A percentile compares a stretch with the other conserved stretches of the same genome.
These are phyloP conservation scores for Wilcoxina mikolae DNA, from an alignment of 495 filamentous ascomycete species.

Conservation along the genomic window DNA sequence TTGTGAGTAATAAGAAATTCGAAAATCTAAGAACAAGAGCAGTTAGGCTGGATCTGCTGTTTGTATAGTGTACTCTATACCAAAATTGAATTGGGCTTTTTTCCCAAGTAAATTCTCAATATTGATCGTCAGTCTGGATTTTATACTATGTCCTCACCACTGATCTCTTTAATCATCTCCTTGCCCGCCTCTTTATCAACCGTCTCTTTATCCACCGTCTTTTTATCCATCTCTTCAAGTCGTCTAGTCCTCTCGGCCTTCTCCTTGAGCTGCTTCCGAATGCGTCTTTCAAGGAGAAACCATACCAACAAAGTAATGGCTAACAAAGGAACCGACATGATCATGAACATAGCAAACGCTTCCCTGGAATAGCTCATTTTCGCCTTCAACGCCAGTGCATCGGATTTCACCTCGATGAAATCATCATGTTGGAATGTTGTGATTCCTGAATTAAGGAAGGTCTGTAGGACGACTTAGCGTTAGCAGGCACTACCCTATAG, in stretches of 20 bases:
- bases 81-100: too few relatives aligned
- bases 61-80: too few relatives aligned
- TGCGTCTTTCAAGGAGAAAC: neutral
- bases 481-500: neutral
- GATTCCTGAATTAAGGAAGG: neutral
- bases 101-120: too few relatives aligned
- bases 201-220: too few relatives aligned
- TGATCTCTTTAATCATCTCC: neutral
- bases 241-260: neutral
- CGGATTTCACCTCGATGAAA: neutral
- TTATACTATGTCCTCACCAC: neutral
- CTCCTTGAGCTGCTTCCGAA: neutral
- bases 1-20: too few relatives aligned
- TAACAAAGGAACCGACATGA: neutral
- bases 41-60: too few relatives aligned
- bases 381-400: neutral
- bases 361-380: neutral
- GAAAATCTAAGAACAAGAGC: too few relatives aligned
- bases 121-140: too few relatives aligned
- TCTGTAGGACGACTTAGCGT: neutral
- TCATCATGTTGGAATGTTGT: neutral
- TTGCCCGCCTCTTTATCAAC: neutral
- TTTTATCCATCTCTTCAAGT: too few relatives aligned
- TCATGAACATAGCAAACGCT: neutral
- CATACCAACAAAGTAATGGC: neutral